Evolutionary conservation across 2,329 filamentous ascomycete species (phyloP), one percentile per base, ranked within the genome.

Genomic region (Colletotrichum scovillei): DNA sequence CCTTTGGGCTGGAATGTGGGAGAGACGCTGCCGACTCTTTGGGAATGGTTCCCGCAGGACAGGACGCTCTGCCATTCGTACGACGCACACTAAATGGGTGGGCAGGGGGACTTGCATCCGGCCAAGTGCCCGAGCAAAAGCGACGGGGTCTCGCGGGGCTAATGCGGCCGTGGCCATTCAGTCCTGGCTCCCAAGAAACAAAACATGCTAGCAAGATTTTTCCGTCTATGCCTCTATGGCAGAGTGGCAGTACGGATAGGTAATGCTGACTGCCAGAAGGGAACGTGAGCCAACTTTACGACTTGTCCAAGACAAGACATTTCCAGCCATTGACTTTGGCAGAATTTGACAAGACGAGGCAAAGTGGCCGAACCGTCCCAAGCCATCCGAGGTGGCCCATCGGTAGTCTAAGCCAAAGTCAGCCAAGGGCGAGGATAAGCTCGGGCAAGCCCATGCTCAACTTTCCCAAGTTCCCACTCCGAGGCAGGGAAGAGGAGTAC

Each of bases 381-480:
- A 53, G 58, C 69, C 65, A 63, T 57, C 38, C 65, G 26, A 52
- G 30, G 65, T 69, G 42, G 38, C n/a, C 66, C 66, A 56, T 56
- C 70, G 55, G 66, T 56, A 49, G 60, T 70, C 70, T 70, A 70
- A 63, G 55, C 70, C 59, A 59, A 35, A 56, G 55, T 24, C 56
- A 11, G 67, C n/a, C 59, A 66, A 56, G 67, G 60, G 71, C 49
- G 62, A 73, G 71, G 70, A 73, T 70, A 73, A 70, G 67, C 70
- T 70, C 60, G 70, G 60, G 16, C 55, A 32, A 70, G 65, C 7
- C 67, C 70, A 70, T 73, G 67, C 56, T 35, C 9, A 16, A 26
- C 22, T 63, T n/a, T 63, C 11, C 30, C 5, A 32, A 52, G 26
- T 63, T 49, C 24, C 55, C 22, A 55, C 22, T 12, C n/a, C 9